Evolutionary conservation across 257 asterid species (phyloP), one percentile per base, ranked within the genome.

Genomic region (Mentha longifolia): DNA sequence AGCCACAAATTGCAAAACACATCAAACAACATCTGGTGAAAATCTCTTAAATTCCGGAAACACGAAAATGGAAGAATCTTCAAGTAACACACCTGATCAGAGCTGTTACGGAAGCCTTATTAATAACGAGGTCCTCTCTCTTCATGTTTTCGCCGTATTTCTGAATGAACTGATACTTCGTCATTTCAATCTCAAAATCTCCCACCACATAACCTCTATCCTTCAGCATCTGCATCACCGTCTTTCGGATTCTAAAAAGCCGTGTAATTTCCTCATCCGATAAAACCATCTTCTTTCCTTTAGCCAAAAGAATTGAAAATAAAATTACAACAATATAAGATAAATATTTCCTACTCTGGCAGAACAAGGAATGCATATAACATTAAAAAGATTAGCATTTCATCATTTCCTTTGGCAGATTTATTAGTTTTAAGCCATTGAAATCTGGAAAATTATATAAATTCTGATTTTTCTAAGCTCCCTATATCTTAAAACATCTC

Each of bases 81-180:
- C 33, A 73, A 15, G 14, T 57, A 3, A 25, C 28, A 45, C 42
- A 91, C 97, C 96, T 85, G 81, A 6, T 84, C 88, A 50, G 92
- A 79, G 81, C 66, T 73, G 73, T 70, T 78, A 42, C 95, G 87
- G 82, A 78, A 33, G 43, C 74, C 42, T 76, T 92, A 20, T 66
- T 75, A 17, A 90, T 70, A 68, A 77, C 79, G 1, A 90, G 90
- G 76, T 90, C 97, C 67, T 88, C 92, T 63, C 97, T 84, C 84
- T 88, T 88, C 91, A 88, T 85, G 55, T 77, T 88, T 30, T 88
- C 97, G 5, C 97, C 92, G 49, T 81, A 81, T 83, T 85, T 85
- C 68, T 70, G 65, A 45, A 75, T 11, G 67, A 85, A 85, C 65
- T 83, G 85, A 72, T 61, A 9, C 78, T 57, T 81, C 1, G 91